These are phyloP conservation scores for Calendula officinalis DNA, from an alignment of 129 eudicot genomes.

Conservation along the genomic window DNA sequence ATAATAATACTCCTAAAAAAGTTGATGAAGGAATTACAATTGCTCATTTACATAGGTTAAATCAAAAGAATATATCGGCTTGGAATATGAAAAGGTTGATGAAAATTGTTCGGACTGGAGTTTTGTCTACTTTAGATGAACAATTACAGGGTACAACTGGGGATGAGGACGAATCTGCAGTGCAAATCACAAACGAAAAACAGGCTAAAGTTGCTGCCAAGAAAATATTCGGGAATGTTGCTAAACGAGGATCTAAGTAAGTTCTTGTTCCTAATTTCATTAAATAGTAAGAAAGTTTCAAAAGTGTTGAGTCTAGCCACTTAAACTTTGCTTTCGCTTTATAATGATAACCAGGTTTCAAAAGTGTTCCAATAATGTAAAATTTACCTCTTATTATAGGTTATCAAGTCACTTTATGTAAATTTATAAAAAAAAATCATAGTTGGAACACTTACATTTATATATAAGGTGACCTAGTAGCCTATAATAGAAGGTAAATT, in stretches of 20 bases:
- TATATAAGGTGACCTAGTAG: too few relatives aligned
- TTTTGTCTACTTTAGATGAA: conserved; percentile 72
- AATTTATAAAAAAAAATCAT: too few relatives aligned
- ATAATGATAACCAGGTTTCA: too few relatives aligned
- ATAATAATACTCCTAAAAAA: conserved; percentile 31
- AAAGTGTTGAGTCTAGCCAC: neutral
- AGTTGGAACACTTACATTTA: too few relatives aligned
- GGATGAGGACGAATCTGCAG: conserved; percentile 58
- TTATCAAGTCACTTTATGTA: too few relatives aligned
- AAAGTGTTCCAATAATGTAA: too few relatives aligned
- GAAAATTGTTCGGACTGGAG: conserved; percentile 67
- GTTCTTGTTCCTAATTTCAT: conserved; percentile 8
- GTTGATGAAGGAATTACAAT: conserved; percentile 57
- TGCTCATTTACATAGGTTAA: conserved; percentile 72
- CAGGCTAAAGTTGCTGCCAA: conserved; percentile 86
- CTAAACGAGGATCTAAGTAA: conserved; percentile 79
- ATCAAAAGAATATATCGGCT: conserved; percentile 73
- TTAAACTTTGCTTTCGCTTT: too few relatives aligned
- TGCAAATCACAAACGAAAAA: conserved; percentile 71
- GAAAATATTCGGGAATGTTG: conserved; percentile 73
- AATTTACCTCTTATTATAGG: too few relatives aligned
- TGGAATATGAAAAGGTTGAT: conserved; percentile 89
- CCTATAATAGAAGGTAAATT: too few relatives aligned
- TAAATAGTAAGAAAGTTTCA: neutral
- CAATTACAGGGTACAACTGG: conserved; percentile 45